Evolutionary conservation across 1,284 basidiomycete species (phyloP).

Genomic region (Cryptococcus sp.): DNA sequence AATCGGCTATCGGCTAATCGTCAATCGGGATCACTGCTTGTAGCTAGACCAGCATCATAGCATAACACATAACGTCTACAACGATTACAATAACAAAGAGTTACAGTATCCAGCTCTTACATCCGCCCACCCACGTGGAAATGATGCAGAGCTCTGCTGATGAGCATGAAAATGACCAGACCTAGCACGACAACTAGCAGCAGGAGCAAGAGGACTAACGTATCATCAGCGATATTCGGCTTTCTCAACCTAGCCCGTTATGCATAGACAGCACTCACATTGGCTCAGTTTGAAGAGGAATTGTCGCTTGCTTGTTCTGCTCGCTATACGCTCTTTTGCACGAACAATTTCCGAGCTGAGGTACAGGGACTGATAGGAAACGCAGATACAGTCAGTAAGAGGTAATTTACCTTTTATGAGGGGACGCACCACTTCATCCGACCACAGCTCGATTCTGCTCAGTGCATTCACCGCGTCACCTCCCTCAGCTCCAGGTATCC

Average conservation of each 20-base stretch:
- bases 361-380: constrained; percentile 21
- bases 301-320: constrained; percentile 12
- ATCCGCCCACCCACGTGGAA: too few species aligned
- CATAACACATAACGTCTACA: too few species aligned
- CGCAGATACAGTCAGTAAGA: background rate
- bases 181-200: background rate
- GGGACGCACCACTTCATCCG: constrained; percentile 39
- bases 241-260: background rate
- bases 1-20: too few species aligned
- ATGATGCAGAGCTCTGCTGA: background rate
- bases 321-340: constrained; percentile 17
- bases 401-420: background rate
- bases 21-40: too few species aligned
- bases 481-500: constrained; percentile 29
- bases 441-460: constrained; percentile 39
- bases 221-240: too few species aligned
- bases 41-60: too few species aligned
- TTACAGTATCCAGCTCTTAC: too few species aligned
- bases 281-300: background rate
- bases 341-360: constrained; percentile 30
- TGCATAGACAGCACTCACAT: background rate
- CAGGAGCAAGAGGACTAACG: background rate
- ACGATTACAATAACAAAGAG: too few species aligned
- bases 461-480: constrained; percentile 35
- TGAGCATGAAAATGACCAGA: background rate